Evolutionary conservation across 805 yeast species (phyloP), one percentile per base, ranked within the genome.

Genomic region (Pichia thaimueangensis): DNA sequence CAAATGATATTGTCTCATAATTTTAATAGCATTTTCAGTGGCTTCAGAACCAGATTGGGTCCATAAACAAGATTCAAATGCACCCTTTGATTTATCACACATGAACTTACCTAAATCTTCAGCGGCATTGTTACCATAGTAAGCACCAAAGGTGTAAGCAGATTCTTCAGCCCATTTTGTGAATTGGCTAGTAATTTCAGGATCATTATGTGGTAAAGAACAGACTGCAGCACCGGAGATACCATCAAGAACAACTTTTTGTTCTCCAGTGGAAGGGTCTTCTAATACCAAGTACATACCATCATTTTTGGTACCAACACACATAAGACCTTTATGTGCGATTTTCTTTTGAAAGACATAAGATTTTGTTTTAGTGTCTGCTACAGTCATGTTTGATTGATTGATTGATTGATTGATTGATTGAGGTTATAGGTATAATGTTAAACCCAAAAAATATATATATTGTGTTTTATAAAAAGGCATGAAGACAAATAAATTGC

Each of bases 11-110:
- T 71, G 76, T 49, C 64, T 62, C 21, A 83, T 83, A 55, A 83
- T 81, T 59, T 83, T 82, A 54, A 82, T 60, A 4, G 88, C 88
- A 27, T 86, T 86, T 57, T 82, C 91, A 54, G 82, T 82, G 36
- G 91, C 86, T 59, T 82, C 91, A 17, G 88, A 71, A 43, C 94
- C 94, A 2, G 85, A 75, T 55, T 79, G 79, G 45, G 78, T 71
- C 45, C 84, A 62, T 34, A 67, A 44, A 13, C 68, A 71, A 24
- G 69, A 60, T 9, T 57, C 55, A 47, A 68, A 68, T 2, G 61
- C 67, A 35, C 63, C 66, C 16, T 59, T 47, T 23, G 71, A 67
- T 24, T 60, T 53, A 1, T 60, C 64, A 45, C 67, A 57, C 47
- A 56, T 78, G 74, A 65, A 67, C 41, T 67, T 54, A 31, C 68